A percentile compares a stretch with the other conserved stretches of the same genome.
phyloP scores from a whole-genome alignment of 345 rosid species.

The Salix udensis region DNA sequence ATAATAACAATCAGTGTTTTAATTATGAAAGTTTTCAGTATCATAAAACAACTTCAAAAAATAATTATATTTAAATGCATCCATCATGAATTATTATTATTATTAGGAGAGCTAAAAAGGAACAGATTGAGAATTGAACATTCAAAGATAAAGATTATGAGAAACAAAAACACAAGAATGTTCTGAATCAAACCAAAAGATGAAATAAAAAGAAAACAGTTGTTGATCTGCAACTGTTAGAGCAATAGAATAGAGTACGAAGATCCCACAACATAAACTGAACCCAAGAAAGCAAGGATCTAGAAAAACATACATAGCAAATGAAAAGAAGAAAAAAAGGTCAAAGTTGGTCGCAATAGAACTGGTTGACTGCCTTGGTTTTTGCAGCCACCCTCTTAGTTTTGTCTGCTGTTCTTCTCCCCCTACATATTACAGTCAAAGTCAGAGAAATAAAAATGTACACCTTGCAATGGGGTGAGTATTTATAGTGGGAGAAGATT shows the following conservation, averaged over 20 bases:
- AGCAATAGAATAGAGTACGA: not conserved
- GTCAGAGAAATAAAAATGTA: not conserved
- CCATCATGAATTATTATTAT: not conserved
- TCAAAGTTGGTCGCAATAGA: slow-evolving; percentile 6
- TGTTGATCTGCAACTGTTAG: slow-evolving; percentile 23
- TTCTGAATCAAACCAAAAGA: slow-evolving; percentile 8
- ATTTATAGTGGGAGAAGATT: too few species aligned
- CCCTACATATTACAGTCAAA: slow-evolving; percentile 25
- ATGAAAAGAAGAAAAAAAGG: slow-evolving; percentile 6
- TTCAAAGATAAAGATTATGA: not conserved
- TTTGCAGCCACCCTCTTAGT: not conserved
- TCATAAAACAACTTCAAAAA: not conserved
- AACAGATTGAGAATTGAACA: not conserved
- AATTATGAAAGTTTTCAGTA: not conserved
- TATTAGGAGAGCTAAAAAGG: not conserved
- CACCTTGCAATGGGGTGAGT: not conserved
- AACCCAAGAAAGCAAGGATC: slow-evolving; percentile 23
- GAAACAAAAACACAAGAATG: not conserved
- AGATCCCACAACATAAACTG: slow-evolving; percentile 19
- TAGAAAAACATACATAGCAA: slow-evolving; percentile 7
- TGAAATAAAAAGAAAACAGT: not conserved
- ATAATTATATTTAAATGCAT: not conserved
- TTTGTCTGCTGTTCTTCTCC: not conserved
- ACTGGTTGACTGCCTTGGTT: slow-evolving; percentile 12
- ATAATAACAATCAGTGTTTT: not conserved